Percentiles rank a stretch among this genome's conserved stretches.
Conservation (phyloP, 2,329 filamentous ascomycete species). For the Cladosporium phlei region DNA sequence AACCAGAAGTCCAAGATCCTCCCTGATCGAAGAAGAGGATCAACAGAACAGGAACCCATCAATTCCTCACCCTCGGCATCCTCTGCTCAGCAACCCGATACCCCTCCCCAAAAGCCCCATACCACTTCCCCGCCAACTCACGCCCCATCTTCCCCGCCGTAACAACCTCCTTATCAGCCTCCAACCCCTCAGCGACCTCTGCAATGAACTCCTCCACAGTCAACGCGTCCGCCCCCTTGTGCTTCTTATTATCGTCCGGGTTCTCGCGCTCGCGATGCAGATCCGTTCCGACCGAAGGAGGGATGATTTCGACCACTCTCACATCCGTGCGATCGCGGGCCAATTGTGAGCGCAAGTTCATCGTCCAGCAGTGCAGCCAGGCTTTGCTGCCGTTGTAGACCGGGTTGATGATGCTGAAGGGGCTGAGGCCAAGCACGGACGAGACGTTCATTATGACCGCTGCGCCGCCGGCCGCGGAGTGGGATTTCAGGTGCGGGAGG, state of each 20-base stretch:
- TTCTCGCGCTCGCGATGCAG: conserved; percentile 53
- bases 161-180: conserved; percentile 47
- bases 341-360: conserved; percentile 52
- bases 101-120: conserved; percentile 27
- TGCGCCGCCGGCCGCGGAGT: conserved; percentile 21
- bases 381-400: conserved; percentile 59
- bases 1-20: no score
- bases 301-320: conserved; percentile 52
- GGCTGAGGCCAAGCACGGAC: conserved; percentile 50
- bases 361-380: conserved; percentile 54
- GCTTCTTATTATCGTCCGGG: conserved; percentile 57
- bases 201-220: conserved; percentile 53
- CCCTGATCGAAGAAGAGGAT: no score
- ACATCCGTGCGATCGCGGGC: conserved; percentile 37
- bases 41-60: no score
- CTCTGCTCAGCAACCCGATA: conserved; percentile 24
- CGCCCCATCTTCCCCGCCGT: conserved; percentile 42
- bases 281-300: conserved; percentile 52
- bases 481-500: conserved; percentile 47
- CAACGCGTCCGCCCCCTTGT: conserved; percentile 46
- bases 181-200: conserved; percentile 42
- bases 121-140: conserved; percentile 44
- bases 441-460: conserved; percentile 52
- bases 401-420: conserved; percentile 51
- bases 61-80: neutral